Conservation (phyloP, 495 filamentous ascomycete genomes). For the Neurospora hispaniola region DNA sequence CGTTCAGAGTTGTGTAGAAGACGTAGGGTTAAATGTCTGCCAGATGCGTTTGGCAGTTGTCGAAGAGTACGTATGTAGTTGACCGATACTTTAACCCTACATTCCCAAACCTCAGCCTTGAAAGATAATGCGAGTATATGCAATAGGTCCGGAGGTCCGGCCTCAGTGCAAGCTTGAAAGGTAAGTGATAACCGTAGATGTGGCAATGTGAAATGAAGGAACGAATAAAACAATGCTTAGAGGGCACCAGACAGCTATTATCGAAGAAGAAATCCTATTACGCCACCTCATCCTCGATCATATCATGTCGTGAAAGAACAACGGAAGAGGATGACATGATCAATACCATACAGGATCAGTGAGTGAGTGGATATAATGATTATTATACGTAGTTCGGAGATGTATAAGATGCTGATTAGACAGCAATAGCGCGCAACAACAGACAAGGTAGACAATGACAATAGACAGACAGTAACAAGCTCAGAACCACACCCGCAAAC, state of each 20-base stretch:
- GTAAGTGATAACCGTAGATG: background rate
- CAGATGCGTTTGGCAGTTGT: background rate
- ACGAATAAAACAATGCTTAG: background rate
- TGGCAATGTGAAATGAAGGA: background rate
- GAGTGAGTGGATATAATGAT: constrained; percentile 1
- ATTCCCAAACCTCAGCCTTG: background rate
- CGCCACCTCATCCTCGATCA: background rate
- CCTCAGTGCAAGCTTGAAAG: background rate
- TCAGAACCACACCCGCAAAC: background rate
- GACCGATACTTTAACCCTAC: background rate
- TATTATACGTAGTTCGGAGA: background rate
- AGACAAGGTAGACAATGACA: background rate
- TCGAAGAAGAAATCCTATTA: background rate
- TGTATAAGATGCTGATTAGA: background rate
- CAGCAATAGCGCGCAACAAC: background rate
- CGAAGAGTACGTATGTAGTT: background rate
- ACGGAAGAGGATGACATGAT: background rate
- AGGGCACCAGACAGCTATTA: background rate
- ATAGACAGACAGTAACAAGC: background rate
- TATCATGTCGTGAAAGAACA: background rate
- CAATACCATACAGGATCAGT: background rate
- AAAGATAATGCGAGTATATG: background rate
- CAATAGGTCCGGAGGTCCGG: background rate
- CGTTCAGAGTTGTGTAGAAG: background rate
- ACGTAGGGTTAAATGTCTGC: background rate